A percentile compares a stretch with the other conserved stretches of the same genome.
These are phyloP conservation scores for Curvularia sp. DNA, from an alignment of 2,329 filamentous ascomycete genomes.

Conservation along the genomic window DNA sequence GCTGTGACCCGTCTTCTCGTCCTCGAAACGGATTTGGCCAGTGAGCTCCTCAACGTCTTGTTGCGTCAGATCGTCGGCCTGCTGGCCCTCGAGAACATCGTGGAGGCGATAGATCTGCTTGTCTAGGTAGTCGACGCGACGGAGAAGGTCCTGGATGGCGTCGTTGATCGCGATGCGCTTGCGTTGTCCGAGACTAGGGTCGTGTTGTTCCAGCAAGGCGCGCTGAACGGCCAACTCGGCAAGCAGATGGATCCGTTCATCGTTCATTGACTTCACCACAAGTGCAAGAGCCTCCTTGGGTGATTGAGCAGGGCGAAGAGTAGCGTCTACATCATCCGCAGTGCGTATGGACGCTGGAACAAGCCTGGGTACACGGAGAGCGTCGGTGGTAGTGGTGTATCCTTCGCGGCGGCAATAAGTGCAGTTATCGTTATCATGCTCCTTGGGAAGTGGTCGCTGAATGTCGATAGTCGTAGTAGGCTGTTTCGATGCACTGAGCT, in stretches of 20 bases:
- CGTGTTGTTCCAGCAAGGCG: constrained; percentile 66
- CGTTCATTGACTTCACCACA: constrained; percentile 82
- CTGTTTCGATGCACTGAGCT: constrained; percentile 51
- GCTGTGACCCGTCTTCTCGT: constrained; percentile 40
- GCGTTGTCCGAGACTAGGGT: constrained; percentile 66
- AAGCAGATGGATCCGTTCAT: constrained; percentile 80
- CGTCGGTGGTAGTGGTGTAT: constrained; percentile 35
- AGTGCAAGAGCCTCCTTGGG: constrained; percentile 76
- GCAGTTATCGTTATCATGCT: constrained; percentile 62
- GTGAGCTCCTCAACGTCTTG: constrained; percentile 54
- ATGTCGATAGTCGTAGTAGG: constrained; percentile 29
- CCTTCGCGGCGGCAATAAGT: constrained; percentile 61
- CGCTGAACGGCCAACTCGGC: constrained; percentile 69
- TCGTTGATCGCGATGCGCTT: constrained; percentile 67
- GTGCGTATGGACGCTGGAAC: constrained; percentile 60
- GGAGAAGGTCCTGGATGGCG: constrained; percentile 67
- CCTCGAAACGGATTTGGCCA: constrained; percentile 51
- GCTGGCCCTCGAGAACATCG: constrained; percentile 83
- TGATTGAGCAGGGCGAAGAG: constrained; percentile 66
- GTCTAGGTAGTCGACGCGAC: constrained; percentile 73
- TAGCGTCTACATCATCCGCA: constrained; percentile 63
- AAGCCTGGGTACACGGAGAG: constrained; percentile 56
- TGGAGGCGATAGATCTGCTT: constrained; percentile 83
- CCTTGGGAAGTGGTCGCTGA: constrained; percentile 43
- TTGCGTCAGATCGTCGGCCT: constrained; percentile 60